These are phyloP conservation scores for Pseudisothecium myosuroides DNA, from an alignment of 225 moss, liverwort and hornwort genomes.

Conservation along the genomic window DNA sequence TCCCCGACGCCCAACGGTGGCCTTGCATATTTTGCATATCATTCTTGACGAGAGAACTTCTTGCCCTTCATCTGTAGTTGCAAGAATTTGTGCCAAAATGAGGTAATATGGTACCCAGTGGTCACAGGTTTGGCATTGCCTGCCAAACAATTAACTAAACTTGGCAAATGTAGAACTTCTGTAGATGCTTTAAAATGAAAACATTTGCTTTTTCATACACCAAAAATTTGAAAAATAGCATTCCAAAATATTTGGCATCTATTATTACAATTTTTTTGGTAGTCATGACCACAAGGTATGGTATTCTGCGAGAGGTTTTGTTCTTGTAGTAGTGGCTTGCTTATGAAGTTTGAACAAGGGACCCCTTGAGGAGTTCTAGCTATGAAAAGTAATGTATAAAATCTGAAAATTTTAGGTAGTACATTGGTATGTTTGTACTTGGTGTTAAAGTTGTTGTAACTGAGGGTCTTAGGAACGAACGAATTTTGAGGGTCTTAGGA, in stretches of 20 bases:
- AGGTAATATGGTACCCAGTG: too few species aligned
- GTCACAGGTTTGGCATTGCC: too few species aligned
- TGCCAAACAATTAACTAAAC: too few species aligned
- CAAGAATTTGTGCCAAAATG: neutral
- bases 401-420: neutral
- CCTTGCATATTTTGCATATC: neutral
- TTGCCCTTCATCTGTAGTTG: neutral
- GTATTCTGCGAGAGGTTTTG: neutral
- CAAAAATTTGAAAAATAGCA: neutral
- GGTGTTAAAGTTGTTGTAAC: too few species aligned
- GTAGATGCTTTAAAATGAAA: too few species aligned
- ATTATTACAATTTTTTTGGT: neutral
- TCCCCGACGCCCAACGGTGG: neutral
- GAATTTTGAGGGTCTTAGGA: too few species aligned
- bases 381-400: too few species aligned
- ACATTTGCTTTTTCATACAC: neutral
- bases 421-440: too few species aligned
- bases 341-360: neutral
- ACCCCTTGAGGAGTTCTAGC: fast-evolving
- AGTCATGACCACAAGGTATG: fast-evolving
- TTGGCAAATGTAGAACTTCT: neutral
- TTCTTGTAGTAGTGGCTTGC: neutral
- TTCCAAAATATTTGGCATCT: neutral
- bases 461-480: too few species aligned
- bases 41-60: neutral